A percentile compares a stretch with the other conserved stretches of the same genome.
These are phyloP conservation scores for Diplodia sapinea DNA, from an alignment of 2,329 filamentous ascomycete species.

Conservation along the genomic window DNA sequence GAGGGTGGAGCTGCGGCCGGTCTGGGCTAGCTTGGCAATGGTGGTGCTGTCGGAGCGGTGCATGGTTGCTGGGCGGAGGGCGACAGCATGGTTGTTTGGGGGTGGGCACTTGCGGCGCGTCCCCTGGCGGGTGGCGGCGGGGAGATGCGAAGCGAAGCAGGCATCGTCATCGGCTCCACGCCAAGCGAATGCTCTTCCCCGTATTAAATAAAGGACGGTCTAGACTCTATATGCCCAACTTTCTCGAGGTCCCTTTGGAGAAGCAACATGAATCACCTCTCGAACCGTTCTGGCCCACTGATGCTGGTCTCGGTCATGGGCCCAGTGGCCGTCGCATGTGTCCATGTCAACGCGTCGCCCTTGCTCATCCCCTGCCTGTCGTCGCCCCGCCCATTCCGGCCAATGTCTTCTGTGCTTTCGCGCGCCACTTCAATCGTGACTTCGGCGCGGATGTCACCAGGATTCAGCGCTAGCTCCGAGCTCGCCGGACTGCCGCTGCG, in stretches of 20 bases:
- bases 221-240: neutral
- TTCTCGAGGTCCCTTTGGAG: neutral
- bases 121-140: slow-evolving; percentile 10
- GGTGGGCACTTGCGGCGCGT: neutral
- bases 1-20: slow-evolving; percentile 28
- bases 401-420: neutral
- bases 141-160: slow-evolving; percentile 13
- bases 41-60: slow-evolving; percentile 20
- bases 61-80: slow-evolving; percentile 22
- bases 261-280: neutral
- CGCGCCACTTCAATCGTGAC: slow-evolving; percentile 24
- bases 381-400: neutral
- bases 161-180: slow-evolving; percentile 21
- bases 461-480: slow-evolving; percentile 21
- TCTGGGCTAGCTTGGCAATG: slow-evolving; percentile 24
- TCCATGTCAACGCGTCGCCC: slow-evolving; percentile 15
- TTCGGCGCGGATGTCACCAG: slow-evolving; percentile 17
- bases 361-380: slow-evolving; percentile 8
- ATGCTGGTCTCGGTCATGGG: slow-evolving; percentile 24
- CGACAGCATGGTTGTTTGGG: slow-evolving; percentile 7
- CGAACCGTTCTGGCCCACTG: slow-evolving; percentile 12
- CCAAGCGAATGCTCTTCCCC: neutral
- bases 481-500: slow-evolving; percentile 20
- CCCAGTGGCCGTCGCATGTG: slow-evolving; percentile 14
- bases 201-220: neutral